A percentile compares a stretch with the other conserved stretches of the same genome.
phyloP scores from a whole-genome alignment of 2,329 filamentous ascomycete genomes.

The Cladorrhinum sp. region DNA sequence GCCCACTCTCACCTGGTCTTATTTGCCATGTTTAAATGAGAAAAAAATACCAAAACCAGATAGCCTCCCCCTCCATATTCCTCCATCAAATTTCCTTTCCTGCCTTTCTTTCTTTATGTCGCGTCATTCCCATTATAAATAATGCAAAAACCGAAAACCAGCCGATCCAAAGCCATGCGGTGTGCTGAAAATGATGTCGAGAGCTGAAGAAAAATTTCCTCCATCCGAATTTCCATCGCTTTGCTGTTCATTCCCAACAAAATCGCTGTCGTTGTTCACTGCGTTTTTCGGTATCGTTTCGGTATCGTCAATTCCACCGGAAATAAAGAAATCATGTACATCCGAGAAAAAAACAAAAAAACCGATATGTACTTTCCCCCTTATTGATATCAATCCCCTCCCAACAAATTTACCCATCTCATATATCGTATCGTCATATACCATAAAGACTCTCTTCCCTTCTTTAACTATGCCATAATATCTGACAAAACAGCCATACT shows the following conservation, averaged over 20 bases:
- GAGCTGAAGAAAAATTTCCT: not conserved
- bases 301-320: no score
- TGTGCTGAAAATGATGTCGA: not conserved
- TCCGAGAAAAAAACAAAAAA: not conserved
- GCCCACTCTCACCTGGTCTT: no score
- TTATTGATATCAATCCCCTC: not conserved
- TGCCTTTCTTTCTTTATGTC: not conserved
- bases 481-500: constrained; percentile 79
- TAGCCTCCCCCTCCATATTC: not conserved
- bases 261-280: not conserved
- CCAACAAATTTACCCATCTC: not conserved
- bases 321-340: not conserved
- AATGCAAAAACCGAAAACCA: not conserved
- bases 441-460: not conserved
- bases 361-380: not conserved
- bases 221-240: not conserved
- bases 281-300: not conserved
- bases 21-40: not conserved
- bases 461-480: constrained; percentile 37
- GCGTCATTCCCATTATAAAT: not conserved
- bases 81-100: not conserved
- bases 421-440: not conserved
- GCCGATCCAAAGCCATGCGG: not conserved
- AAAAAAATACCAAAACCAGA: not conserved
- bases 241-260: not conserved